Evolutionary conservation across 192 early-diverging fungal species (phyloP).

Genomic region (Backusella australiensis): DNA sequence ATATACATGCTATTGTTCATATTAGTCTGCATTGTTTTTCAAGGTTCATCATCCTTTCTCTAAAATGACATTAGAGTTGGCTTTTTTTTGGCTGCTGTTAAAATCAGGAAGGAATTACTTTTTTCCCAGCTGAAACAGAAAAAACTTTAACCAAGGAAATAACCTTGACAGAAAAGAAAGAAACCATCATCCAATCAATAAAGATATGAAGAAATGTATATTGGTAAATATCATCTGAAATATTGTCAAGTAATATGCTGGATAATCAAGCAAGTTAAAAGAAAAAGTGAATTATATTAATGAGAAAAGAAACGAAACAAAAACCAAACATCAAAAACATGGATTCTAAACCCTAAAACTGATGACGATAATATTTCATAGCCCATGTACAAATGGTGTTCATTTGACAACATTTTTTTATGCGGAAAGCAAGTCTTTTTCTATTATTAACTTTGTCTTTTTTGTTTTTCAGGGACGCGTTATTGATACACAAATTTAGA

Average conservation of each 20-base stretch:
- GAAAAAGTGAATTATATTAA: not conserved
- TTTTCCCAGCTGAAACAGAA: not conserved
- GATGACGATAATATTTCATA: not conserved
- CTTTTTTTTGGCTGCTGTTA: not conserved
- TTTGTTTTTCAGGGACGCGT: not conserved
- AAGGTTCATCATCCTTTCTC: too few relatives aligned
- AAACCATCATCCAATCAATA: not conserved
- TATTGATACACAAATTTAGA: not conserved
- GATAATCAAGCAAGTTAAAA: not conserved
- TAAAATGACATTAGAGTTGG: too few relatives aligned
- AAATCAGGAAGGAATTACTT: not conserved
- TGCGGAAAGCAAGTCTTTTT: not conserved
- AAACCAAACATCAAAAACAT: not conserved
- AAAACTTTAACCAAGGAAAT: not conserved
- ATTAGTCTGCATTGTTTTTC: not conserved
- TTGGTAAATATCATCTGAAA: not conserved
- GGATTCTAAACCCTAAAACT: not conserved
- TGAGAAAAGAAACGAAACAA: not conserved
- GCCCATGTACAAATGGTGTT: not conserved
- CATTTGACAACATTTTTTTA: not conserved
- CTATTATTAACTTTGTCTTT: not conserved
- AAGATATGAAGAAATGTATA: not conserved
- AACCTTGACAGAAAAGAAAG: not conserved
- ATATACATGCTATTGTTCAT: not conserved
- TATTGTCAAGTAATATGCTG: not conserved